Percentiles rank a stretch among this genome's conserved stretches.
Conservation (phyloP, 495 filamentous ascomycete genomes). For the Trichoderma gamsii region DNA sequence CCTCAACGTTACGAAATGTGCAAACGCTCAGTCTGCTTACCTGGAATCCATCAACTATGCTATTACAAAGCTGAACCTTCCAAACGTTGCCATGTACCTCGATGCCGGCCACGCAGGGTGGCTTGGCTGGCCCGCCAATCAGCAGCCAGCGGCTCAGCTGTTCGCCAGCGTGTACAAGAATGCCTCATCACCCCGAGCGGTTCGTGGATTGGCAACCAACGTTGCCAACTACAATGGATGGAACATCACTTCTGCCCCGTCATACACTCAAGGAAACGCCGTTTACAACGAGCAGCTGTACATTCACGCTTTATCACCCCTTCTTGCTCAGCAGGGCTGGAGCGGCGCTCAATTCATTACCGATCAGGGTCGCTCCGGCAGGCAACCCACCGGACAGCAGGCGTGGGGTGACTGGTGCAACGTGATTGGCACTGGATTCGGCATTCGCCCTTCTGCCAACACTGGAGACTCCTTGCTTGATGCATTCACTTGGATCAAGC, state of each 20-base stretch:
- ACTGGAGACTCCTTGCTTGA: slow-evolving; percentile 59
- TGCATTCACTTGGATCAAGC: slow-evolving; percentile 82
- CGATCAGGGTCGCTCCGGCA: slow-evolving; percentile 63
- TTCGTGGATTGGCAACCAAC: slow-evolving; percentile 73
- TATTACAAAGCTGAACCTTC: slow-evolving; percentile 61
- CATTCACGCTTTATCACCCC: slow-evolving; percentile 36
- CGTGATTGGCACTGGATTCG: slow-evolving; percentile 67
- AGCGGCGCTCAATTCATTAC: slow-evolving; percentile 52
- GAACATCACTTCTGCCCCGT: slow-evolving; percentile 30
- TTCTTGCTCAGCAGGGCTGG: neutral
- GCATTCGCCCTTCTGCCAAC: slow-evolving; percentile 57
- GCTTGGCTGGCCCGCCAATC: slow-evolving; percentile 78
- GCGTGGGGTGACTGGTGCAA: slow-evolving; percentile 85
- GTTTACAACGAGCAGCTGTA: slow-evolving; percentile 69
- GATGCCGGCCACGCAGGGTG: slow-evolving; percentile 79
- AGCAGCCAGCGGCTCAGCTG: slow-evolving; percentile 62
- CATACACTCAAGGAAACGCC: slow-evolving; percentile 49
- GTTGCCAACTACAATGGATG: slow-evolving; percentile 73
- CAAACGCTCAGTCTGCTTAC: slow-evolving; percentile 57
- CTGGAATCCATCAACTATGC: slow-evolving; percentile 67
- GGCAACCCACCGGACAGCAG: slow-evolving; percentile 55
- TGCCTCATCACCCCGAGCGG: slow-evolving; percentile 55
- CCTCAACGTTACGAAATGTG: slow-evolving; percentile 54
- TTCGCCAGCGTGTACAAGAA: slow-evolving; percentile 61
- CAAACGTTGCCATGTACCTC: slow-evolving; percentile 77